Evolutionary conservation across 495 filamentous ascomycete species (phyloP).

Genomic region (Neurospora cerealis): DNA sequence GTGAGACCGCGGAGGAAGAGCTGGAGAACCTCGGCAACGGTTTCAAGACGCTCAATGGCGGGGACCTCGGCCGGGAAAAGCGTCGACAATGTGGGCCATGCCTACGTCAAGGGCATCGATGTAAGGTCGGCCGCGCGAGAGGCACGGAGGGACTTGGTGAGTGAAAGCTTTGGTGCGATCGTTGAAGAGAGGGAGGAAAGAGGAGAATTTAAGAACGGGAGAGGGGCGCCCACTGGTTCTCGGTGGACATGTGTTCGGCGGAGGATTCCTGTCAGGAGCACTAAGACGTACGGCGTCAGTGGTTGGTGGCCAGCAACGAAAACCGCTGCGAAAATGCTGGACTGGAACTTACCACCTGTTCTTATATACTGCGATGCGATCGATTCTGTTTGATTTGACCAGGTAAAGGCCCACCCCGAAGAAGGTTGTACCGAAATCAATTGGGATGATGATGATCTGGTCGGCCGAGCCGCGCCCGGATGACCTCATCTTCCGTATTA

Average conservation of each 20-base stretch:
- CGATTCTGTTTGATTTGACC: too few relatives aligned
- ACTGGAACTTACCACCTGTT: too few relatives aligned
- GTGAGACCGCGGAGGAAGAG: constrained; percentile 59
- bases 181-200: not conserved
- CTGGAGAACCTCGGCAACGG: constrained; percentile 55
- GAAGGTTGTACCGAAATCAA: too few relatives aligned
- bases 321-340: too few relatives aligned
- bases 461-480: too few relatives aligned
- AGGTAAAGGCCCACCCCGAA: too few relatives aligned
- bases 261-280: not conserved
- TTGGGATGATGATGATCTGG: too few relatives aligned
- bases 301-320: not conserved
- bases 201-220: not conserved
- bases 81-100: constrained; percentile 34
- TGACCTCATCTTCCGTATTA: too few relatives aligned
- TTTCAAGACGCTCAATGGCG: constrained; percentile 56
- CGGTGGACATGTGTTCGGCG: not conserved
- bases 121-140: constrained; percentile 29
- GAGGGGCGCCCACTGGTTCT: not conserved
- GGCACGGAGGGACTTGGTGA: constrained; percentile 15
- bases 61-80: constrained; percentile 51
- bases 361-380: too few relatives aligned
- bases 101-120: constrained; percentile 64
- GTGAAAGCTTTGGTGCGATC: not conserved
- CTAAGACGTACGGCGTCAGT: not conserved